phyloP scores from a whole-genome alignment of 2,329 filamentous ascomycete species.

The Simplicillium aogashimaense region DNA sequence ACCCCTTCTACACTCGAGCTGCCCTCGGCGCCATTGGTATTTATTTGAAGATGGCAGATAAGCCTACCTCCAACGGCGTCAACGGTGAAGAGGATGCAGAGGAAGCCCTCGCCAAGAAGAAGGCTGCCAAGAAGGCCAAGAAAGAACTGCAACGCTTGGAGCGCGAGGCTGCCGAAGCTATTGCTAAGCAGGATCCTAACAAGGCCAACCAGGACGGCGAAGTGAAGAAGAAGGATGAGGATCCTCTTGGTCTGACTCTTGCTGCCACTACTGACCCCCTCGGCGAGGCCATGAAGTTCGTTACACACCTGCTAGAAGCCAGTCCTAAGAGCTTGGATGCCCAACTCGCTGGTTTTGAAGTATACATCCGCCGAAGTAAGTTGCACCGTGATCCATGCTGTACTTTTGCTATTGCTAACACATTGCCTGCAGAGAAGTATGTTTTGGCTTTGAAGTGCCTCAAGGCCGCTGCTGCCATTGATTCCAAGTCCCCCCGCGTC shows the following conservation, averaged over 20 bases:
- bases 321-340: constrained; percentile 72
- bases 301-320: constrained; percentile 71
- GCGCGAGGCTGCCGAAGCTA: constrained; percentile 69
- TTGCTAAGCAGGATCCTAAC: constrained; percentile 74
- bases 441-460: constrained; percentile 81
- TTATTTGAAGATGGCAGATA: constrained; percentile 71
- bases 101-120: constrained; percentile 65
- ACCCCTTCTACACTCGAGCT: constrained; percentile 83
- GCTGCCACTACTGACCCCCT: constrained; percentile 75
- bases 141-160: constrained; percentile 59
- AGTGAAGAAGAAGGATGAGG: constrained; percentile 79
- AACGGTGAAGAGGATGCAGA: constrained; percentile 46
- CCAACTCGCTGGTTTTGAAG: constrained; percentile 81
- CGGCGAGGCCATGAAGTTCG: constrained; percentile 77
- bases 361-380: constrained; percentile 77
- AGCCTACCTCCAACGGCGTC: constrained; percentile 55
- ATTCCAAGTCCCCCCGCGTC: constrained; percentile 60
- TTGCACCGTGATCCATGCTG: constrained; percentile 11
- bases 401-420: constrained; percentile 4
- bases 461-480: constrained; percentile 59
- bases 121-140: constrained; percentile 81
- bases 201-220: constrained; percentile 59
- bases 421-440: constrained; percentile 60
- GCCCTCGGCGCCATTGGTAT: constrained; percentile 73
- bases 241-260: constrained; percentile 74